Evolutionary conservation across 805 yeast genomes (phyloP), one percentile per base, ranked within the genome.

Genomic region (Saccharomycopsis guyanensis): DNA sequence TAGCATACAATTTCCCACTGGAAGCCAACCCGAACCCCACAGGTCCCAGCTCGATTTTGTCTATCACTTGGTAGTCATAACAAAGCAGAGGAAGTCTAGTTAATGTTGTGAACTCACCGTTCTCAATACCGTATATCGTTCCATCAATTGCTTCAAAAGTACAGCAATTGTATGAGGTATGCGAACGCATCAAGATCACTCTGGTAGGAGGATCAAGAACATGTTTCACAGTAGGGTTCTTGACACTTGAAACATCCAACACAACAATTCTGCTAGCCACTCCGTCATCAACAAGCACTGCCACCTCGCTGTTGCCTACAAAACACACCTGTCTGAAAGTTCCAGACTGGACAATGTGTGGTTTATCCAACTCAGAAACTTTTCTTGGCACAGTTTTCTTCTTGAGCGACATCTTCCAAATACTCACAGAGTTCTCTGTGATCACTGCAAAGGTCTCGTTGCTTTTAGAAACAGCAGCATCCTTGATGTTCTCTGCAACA

Each of bases 1-100:
- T 78, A 3, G 79, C 80, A 59, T 68, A 86, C 12, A 93, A 64
- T 57, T 82, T 83, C 46, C 97, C 97, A 52, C 72, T 77, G 3
- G 74, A 64, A 0, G 95, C 73, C 24, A 91, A 63, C 44, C 96
- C 97, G 59, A 86, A 83, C 0, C 80, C 79, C 27, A 59, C 44
- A 37, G 59, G 58, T 15, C 60, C 57, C 10, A 7, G 29, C 29
- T 25, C 29, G 19, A 57, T 59, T 2, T 31, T 49, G 10, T 47
- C 33, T 33, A 45, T 54, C 2, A 79, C 73, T 54, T 75, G 77
- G 53, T 69, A 75, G 51, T 71, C 82, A 45, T 73, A 73, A 56
- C 94, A 86, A 23, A 85, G 65, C 56, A 76, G 83, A 1, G 91
- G 89, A 52, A 88, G 79, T 47, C 70, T 69, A 2, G 76, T 60